These are phyloP conservation scores for Microbotryum saponariae DNA, from an alignment of 1,284 basidiomycete species.

Conservation along the genomic window DNA sequence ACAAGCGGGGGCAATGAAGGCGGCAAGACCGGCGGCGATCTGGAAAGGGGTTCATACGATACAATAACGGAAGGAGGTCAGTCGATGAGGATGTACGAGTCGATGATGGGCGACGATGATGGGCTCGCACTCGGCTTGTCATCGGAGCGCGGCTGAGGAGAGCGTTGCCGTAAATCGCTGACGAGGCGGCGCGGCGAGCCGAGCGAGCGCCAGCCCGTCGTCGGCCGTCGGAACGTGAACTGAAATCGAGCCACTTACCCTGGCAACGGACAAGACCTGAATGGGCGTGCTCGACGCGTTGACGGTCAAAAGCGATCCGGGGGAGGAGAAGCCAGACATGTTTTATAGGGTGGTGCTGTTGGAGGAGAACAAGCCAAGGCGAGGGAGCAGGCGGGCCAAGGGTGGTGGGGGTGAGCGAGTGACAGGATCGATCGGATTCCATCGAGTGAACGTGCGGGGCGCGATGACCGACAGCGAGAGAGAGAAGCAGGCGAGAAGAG, in stretches of 20 bases:
- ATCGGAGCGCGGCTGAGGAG: not conserved
- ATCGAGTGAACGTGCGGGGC: too few species aligned
- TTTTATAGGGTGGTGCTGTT: not conserved
- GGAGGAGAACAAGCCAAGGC: too few species aligned
- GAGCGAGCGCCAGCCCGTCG: not conserved
- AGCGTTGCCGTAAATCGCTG: not conserved
- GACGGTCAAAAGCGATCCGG: constrained; percentile 27
- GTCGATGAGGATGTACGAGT: not conserved
- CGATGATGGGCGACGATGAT: not conserved
- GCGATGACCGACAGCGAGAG: too few species aligned
- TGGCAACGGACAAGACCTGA: constrained; percentile 8
- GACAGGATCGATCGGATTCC: too few species aligned
- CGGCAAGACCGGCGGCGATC: constrained; percentile 12
- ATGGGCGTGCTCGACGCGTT: constrained; percentile 24
- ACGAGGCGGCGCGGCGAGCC: not conserved
- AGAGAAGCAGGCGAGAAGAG: too few species aligned
- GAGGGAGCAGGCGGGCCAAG: too few species aligned
- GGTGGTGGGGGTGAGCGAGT: too few species aligned
- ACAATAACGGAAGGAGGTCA: not conserved
- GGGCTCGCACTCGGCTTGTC: not conserved
- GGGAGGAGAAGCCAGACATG: constrained; percentile 30
- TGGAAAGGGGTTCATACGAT: not conserved
- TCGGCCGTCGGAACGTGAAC: not conserved
- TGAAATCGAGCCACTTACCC: constrained; percentile 2
- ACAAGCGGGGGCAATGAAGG: constrained; percentile 26